phyloP scores from a whole-genome alignment of 176 grass and related monocot genomes.

The Carex parvula region DNA sequence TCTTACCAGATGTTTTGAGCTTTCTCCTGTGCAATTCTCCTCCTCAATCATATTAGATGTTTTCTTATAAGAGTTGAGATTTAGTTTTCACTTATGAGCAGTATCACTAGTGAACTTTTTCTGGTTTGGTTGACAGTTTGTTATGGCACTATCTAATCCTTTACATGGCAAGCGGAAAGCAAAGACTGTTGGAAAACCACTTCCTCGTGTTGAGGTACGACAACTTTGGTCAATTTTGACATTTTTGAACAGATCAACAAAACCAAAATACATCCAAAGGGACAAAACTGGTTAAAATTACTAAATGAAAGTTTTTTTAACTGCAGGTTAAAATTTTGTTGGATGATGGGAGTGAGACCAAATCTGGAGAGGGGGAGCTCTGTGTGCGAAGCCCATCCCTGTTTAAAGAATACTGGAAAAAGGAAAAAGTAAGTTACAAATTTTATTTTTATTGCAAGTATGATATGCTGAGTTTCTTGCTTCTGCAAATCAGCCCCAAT shows the following conservation, averaged over 20 bases:
- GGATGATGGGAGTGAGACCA: conserved; percentile 60
- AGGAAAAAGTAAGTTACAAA: conserved; percentile 47
- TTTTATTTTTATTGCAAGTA: conserved; percentile 12
- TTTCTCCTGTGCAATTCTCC: background rate
- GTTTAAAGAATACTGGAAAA: conserved; percentile 96
- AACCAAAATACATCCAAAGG: background rate
- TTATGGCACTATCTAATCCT: conserved; percentile 94
- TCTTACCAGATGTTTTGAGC: background rate
- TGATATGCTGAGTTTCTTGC: conserved; percentile 2
- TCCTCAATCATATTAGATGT: background rate
- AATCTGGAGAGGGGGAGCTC: conserved; percentile 72
- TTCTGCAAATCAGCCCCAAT: background rate
- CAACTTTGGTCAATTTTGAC: conserved; percentile 19
- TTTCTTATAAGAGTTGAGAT: background rate
- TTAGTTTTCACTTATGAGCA: background rate
- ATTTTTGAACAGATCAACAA: conserved; percentile 12
- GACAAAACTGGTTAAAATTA: background rate
- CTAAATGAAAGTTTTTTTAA: background rate
- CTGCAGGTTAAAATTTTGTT: conserved; percentile 72
- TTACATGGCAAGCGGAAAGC: conserved; percentile 76
- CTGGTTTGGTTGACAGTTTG: conserved; percentile 56
- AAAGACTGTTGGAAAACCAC: conserved; percentile 82
- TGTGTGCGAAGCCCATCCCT: conserved; percentile 91
- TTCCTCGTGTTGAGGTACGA: conserved; percentile 80
- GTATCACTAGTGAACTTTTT: background rate